Evolutionary conservation across 2,329 filamentous ascomycete species (phyloP), one percentile per base, ranked within the genome.

Genomic region (Colletotrichum phormii): DNA sequence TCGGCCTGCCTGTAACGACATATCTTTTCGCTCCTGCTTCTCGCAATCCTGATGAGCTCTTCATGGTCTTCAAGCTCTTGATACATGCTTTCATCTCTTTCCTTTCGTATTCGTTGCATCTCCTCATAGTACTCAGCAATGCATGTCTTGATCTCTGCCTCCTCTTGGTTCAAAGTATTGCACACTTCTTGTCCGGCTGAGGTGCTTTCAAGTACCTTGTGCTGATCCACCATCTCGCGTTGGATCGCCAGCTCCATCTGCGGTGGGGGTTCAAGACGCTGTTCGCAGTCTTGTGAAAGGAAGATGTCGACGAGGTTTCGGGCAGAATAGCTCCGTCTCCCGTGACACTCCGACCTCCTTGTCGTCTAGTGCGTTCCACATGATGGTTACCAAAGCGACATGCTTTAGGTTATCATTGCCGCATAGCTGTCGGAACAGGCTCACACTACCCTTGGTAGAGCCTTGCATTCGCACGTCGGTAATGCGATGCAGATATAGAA

Each of bases 371-470:
- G 37, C 55, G n/a, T 64, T 22, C 83, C 82, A 85, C 72, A 80
- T 78, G 3, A 80, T 83, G 0, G 82, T 84, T 0, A 77, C 79
- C 12, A 85, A 75, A 2, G 81, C 72, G 8, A 84, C 81, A 46
- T 81, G 78, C 42, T 78, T 74, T 1, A 85, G 75, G 7, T 75
- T 75, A 15, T 81, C 72, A 5, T 80, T 75, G 0, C 84, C 84
- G 57, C 80, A 82, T 0, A 86, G 77, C 33, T 81, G 79, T 49
- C 78, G 77, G 71, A 85, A 84, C 76, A 85, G 82, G 54, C 76
- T 66, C 2, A 85, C 71, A 62, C 83, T 84, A 18, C 78, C 73
- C n/a, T 80, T 74, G 12, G 78, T 76, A 11, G 81, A 80, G 22
- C 82, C 79, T n/a, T 75, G 62, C 78, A 85, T 79, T 22, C 83